These are phyloP conservation scores for Aspergillus baeticus DNA, from an alignment of 495 filamentous ascomycete species.

Conservation along the genomic window DNA sequence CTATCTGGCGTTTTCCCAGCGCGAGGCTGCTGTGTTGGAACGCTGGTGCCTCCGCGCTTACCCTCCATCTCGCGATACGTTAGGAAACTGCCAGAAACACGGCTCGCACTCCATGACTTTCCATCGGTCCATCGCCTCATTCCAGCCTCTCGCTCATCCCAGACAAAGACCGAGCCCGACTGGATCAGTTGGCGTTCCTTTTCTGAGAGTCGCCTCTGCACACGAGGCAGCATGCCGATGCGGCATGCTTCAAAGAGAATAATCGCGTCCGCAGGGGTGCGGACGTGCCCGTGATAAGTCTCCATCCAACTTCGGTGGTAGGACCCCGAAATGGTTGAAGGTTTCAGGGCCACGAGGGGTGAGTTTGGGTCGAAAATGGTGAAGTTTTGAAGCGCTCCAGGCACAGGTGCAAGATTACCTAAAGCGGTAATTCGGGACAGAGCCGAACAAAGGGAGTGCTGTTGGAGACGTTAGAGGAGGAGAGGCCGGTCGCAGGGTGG, in stretches of 20 bases:
- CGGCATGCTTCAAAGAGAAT: slow-evolving; percentile 96
- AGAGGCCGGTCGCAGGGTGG: slow-evolving; percentile 2
- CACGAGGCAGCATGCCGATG: slow-evolving; percentile 82
- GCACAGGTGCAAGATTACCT: slow-evolving; percentile 4
- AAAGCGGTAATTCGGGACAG: slow-evolving; percentile 9
- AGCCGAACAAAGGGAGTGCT: background rate
- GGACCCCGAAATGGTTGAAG: slow-evolving; percentile 25
- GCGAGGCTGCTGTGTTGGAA: slow-evolving; percentile 48
- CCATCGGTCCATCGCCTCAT: slow-evolving; percentile 99
- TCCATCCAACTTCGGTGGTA: slow-evolving; percentile 65
- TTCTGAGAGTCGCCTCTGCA: slow-evolving; percentile 90
- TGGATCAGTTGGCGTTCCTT: slow-evolving; percentile 94
- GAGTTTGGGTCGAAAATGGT: slow-evolving; percentile 8
- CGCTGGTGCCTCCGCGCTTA: slow-evolving; percentile 71
- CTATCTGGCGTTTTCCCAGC: slow-evolving; percentile 81
- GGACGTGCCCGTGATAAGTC: slow-evolving; percentile 90
- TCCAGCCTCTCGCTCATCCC: slow-evolving; percentile 97
- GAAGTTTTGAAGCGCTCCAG: slow-evolving; percentile 4
- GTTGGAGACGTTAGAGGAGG: slow-evolving; percentile 1
- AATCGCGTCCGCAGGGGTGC: slow-evolving; percentile 91
- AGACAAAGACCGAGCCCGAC: slow-evolving; percentile 96
- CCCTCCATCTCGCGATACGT: slow-evolving; percentile 99
- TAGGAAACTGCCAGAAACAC: slow-evolving; percentile 95
- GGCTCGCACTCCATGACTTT: slow-evolving; percentile 98
- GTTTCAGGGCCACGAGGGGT: slow-evolving; percentile 30